Evolutionary conservation across 352 stramenopile species (phyloP), one percentile per base, ranked within the genome.

Genomic region (Phytophthora idaei): DNA sequence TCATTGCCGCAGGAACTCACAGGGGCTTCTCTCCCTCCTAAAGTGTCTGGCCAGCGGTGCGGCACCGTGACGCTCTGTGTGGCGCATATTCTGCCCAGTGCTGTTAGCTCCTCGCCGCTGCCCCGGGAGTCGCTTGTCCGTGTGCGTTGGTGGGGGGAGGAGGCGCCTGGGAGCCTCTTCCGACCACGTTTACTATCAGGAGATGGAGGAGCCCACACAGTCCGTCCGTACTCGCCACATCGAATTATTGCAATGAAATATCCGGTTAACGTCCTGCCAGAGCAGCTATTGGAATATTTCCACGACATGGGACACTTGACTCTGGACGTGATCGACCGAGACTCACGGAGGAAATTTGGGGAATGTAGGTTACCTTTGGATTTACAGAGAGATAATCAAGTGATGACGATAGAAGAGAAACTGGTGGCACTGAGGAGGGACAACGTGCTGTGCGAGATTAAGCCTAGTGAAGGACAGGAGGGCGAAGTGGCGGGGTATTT

Each of bases 241-340:
- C 73, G 68, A 29, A 67, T 60, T 28, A 78, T 85, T 34, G 45
- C 60, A 7, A 83, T 90, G 69, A 70, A 77, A 12, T 90, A 85
- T 36, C 73, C 79, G 0, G 62, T 90, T 9, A 61, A 31, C 5
- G 81, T 77, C 28, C 42, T 53, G 5, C 62, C 80, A 0, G 54
- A 67, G 17, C 65, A 76, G 28, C 57, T 90, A n/a, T 15, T 80
- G 21, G 81, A 78, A 31, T 90, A 90, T 58, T 82, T 90, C 27
- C 53, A 69, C 10, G 81, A 88, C 51, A 86, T 88, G 81, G 66
- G 69, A 55, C 51, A 86, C 56, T 63, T 93, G 27, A 60, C 67
- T 37, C 47, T 92, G 17, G 85, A 93, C 28, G 80, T 93, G 56
- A 80, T 90, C 29, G 83, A 93, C 53, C 78, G 77, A 34, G 32